Conservation (phyloP, 306 rosid genomes). For the Hylodesmum podocarpum region DNA sequence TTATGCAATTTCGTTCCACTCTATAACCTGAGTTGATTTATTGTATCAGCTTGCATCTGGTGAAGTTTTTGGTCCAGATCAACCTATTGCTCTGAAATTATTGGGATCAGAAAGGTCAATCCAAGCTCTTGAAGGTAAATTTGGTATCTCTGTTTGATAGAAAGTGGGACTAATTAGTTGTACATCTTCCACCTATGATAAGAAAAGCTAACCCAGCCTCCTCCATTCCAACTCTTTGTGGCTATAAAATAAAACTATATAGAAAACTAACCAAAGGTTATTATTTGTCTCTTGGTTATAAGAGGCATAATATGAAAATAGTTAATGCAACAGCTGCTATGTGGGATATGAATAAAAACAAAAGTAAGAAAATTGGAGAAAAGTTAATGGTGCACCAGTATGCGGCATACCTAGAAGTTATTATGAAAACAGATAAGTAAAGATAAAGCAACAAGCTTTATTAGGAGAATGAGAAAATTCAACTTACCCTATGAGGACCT, state of each 20-base stretch:
- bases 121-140: constrained; percentile 92
- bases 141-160: neutral
- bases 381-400: neutral
- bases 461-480: neutral
- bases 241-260: neutral
- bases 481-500: neutral
- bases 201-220: constrained; percentile 4
- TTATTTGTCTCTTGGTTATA: neutral
- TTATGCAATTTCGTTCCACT: constrained; percentile 3
- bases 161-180: neutral
- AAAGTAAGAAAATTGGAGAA: neutral
- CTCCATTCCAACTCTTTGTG: neutral
- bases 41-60: constrained; percentile 86
- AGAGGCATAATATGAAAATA: neutral
- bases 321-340: neutral
- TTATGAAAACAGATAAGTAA: neutral
- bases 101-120: constrained; percentile 91
- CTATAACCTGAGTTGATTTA: constrained; percentile 31
- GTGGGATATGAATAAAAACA: neutral
- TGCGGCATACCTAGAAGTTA: constrained; percentile 3
- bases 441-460: neutral
- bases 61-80: constrained; percentile 91
- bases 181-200: neutral
- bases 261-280: neutral
- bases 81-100: constrained; percentile 86